These are phyloP conservation scores for Theileria orientalis DNA, from an alignment of 169 alveolate species.

Conservation along the genomic window DNA sequence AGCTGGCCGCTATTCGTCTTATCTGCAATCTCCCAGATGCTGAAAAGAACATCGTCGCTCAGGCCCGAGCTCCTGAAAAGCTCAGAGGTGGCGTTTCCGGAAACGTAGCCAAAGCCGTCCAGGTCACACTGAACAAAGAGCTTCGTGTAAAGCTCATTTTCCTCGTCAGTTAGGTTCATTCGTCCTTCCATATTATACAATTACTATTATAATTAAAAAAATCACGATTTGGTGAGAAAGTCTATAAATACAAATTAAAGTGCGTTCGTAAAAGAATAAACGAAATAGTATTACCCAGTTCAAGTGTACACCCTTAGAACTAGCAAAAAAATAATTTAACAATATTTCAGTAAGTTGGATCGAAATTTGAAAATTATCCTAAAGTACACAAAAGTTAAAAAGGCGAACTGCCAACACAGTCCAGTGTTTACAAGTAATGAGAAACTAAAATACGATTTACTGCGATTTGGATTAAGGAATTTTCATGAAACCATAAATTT, in stretches of 20 bases:
- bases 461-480: no score
- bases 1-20: slow-evolving; percentile 37
- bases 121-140: slow-evolving; percentile 50
- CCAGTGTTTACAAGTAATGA: no score
- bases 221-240: no score
- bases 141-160: slow-evolving; percentile 15
- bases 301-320: no score
- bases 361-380: background rate
- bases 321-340: background rate
- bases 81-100: slow-evolving; percentile 39
- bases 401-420: no score
- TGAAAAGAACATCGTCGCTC: slow-evolving; percentile 25
- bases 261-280: no score
- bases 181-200: background rate
- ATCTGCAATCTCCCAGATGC: slow-evolving; percentile 59
- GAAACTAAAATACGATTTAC: no score
- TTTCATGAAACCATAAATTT: no score
- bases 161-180: slow-evolving; percentile 17
- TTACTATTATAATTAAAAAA: no score
- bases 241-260: no score
- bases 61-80: slow-evolving; percentile 53
- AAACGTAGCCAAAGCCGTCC: slow-evolving; percentile 43
- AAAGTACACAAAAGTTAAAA: background rate
- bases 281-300: no score
- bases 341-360: background rate